Percentiles rank a stretch among this genome's conserved stretches.
phyloP scores from a whole-genome alignment of 768 basidiomycete genomes.

The Hericium rajendrae region DNA sequence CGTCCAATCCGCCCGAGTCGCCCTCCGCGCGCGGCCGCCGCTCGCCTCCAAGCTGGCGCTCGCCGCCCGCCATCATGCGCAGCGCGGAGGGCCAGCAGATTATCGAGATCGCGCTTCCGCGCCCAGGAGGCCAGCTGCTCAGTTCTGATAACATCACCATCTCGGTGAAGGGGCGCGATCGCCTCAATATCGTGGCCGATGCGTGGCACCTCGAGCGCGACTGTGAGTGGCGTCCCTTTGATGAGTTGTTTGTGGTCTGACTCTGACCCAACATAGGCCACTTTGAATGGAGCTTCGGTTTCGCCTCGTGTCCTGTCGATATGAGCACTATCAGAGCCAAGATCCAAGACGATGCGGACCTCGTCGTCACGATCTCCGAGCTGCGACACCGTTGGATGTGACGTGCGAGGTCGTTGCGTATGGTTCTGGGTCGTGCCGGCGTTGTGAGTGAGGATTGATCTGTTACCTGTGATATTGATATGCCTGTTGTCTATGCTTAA shows the following conservation, averaged over 20 bases:
- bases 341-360: background rate
- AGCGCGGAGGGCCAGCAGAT: background rate
- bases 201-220: background rate
- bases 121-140: background rate
- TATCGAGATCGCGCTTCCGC: background rate
- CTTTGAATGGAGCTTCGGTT: background rate
- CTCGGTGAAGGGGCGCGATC: background rate
- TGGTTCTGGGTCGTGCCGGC: too few species aligned
- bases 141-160: background rate
- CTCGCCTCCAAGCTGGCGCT: background rate
- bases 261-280: background rate
- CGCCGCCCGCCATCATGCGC: background rate
- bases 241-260: background rate
- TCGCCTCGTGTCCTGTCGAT: background rate
- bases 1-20: background rate
- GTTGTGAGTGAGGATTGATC: too few species aligned
- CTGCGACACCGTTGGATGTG: background rate
- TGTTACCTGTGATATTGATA: too few species aligned
- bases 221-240: background rate
- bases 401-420: too few species aligned
- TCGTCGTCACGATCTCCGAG: background rate
- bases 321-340: background rate
- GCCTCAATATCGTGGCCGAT: background rate
- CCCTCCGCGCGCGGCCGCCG: background rate
- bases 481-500: too few species aligned